A percentile compares a stretch with the other conserved stretches of the same genome.
Evolutionary conservation across 2,329 filamentous ascomycete species (phyloP).

Genomic region (Nemania sp.): DNA sequence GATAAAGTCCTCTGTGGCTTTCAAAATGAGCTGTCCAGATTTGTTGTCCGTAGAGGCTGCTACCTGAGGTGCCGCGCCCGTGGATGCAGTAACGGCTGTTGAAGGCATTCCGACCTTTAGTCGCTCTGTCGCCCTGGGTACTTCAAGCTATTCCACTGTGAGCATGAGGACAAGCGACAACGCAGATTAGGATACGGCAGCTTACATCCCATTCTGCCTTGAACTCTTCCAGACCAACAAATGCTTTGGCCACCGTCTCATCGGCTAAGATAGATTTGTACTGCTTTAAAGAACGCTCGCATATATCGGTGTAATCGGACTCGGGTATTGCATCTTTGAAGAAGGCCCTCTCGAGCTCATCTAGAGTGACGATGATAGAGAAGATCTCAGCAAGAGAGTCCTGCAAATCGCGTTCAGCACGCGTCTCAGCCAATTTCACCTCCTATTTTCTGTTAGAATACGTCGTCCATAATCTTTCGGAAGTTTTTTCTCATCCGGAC

Average conservation of each 20-base stretch:
- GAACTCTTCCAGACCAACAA: slow-evolving; percentile 89
- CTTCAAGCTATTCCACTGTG: slow-evolving; percentile 76
- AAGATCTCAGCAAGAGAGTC: slow-evolving; percentile 98
- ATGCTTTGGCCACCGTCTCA: slow-evolving; percentile 88
- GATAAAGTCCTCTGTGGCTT: slow-evolving; percentile 98
- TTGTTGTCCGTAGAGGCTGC: slow-evolving; percentile 59
- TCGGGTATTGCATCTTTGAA: slow-evolving; percentile 95
- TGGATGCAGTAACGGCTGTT: slow-evolving; percentile 74
- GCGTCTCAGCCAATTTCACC: slow-evolving; percentile 88
- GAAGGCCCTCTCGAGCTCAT: slow-evolving; percentile 96
- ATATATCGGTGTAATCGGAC: slow-evolving; percentile 94
- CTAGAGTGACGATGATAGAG: slow-evolving; percentile 94
- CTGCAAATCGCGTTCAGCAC: slow-evolving; percentile 90
- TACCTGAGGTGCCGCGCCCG: slow-evolving; percentile 58
- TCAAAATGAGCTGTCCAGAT: slow-evolving; percentile 78
- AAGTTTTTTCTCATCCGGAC: slow-evolving; percentile 58
- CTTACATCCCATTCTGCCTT: slow-evolving; percentile 89
- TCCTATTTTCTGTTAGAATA: slow-evolving; percentile 67
- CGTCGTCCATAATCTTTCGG: background rate
- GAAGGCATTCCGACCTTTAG: slow-evolving; percentile 92
- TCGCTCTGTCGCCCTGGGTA: slow-evolving; percentile 91
- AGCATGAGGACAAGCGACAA: slow-evolving; percentile 29
- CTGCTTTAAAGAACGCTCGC: slow-evolving; percentile 91
- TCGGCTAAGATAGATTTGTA: slow-evolving; percentile 95
- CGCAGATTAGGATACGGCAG: background rate